Evolutionary conservation across 805 yeast genomes (phyloP).

Genomic region (Yarrowia sp.): DNA sequence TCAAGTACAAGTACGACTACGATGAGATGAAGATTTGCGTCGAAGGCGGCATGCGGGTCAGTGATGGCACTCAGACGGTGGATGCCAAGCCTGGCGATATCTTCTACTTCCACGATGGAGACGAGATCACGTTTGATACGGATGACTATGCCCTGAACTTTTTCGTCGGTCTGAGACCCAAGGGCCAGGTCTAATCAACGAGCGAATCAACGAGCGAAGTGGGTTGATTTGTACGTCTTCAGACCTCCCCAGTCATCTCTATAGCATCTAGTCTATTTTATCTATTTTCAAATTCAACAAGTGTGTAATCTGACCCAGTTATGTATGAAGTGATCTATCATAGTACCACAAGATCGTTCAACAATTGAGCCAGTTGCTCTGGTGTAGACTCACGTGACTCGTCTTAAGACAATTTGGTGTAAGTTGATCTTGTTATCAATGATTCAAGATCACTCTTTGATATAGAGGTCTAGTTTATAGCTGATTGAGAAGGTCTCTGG

Average conservation of each 20-base stretch:
- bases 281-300: too few species aligned
- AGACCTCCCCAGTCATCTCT: too few species aligned
- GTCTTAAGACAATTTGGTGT: too few species aligned
- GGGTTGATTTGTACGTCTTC: neutral
- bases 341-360: too few species aligned
- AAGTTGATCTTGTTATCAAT: too few species aligned
- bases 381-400: too few species aligned
- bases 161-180: conserved; percentile 58
- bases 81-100: conserved; percentile 70
- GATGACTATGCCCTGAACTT: conserved; percentile 70
- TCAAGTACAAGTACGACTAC: conserved; percentile 69
- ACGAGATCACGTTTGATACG: conserved; percentile 65
- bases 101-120: conserved; percentile 70
- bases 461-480: too few species aligned
- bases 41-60: conserved; percentile 68
- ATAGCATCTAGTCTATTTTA: neutral
- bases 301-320: too few species aligned
- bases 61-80: conserved; percentile 64
- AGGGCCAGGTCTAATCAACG: neutral
- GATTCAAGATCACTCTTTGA: too few species aligned
- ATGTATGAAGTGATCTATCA: too few species aligned
- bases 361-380: too few species aligned
- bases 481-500: too few species aligned
- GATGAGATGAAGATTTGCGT: conserved; percentile 75
- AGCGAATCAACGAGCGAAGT: neutral